Base-by-base conservation (phyloP, 495 filamentous ascomycete species). In the Thermochaetoides thermophila region DNA sequence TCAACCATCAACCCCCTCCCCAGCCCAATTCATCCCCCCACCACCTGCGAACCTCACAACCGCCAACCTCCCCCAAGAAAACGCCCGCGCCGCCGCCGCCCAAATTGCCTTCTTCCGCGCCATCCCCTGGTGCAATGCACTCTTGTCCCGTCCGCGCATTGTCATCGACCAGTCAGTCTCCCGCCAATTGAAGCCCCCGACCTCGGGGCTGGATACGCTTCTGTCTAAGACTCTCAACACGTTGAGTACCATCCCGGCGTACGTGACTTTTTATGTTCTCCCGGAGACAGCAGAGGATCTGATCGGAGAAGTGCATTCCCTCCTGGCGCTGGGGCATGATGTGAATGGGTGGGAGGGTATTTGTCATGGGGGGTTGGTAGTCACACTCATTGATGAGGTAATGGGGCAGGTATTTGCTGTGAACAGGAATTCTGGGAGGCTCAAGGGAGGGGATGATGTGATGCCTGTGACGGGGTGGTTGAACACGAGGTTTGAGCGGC, bases 281-380 rank as follows among this genome's bases (percentile, higher is more conserved):
- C 39, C 55, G 39, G 14, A 37, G 11, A n/a, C 20, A 11, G 13
- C 20, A 3, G 14, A 24, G 27, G 9, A 13, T 6, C 42, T 48
- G 28, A 50, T 71, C 29, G 38, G 47, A 11, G 59, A 68, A 34
- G 24, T 71, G 28, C 51, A 53, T 17, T 50, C 50, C 7, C 51
- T 76, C 13, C 27, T 76, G 10, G 64, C 61, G 7, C 51, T 76
- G 3, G 69, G 68, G n/a, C 52, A 51, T 7, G 63, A 60, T 19
- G 34, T 81, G 34, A 72, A 74, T 43, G 75, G 75, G 2, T 65
- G 65, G 38, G 53, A 66, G n/a, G 52, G 60, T 11, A 57, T 71
- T 15, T 56, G 62, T 18, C 75, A 81, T 47, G 76, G 75, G 12
- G 76, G 73, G 13, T 61, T 76, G 26, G 59, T 73, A 13, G 62